Evolutionary conservation across 148 eudicot species (phyloP).

Genomic region (Camellia sinensis): DNA sequence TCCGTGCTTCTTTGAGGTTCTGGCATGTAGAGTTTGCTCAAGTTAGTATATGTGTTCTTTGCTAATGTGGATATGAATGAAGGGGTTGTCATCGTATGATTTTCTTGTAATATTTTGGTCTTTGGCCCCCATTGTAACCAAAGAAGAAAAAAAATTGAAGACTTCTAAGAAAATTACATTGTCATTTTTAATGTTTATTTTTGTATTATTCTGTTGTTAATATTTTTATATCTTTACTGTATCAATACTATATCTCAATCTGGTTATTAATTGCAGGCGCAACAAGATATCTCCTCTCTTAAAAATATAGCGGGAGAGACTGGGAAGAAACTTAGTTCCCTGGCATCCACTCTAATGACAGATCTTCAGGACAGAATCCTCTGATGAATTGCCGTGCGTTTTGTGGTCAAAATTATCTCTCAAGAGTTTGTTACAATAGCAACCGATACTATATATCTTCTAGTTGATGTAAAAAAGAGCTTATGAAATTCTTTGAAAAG

Average conservation of each 20-base stretch:
- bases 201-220: neutral
- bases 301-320: conserved; percentile 98
- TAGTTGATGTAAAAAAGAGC: conserved; percentile 29
- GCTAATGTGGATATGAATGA: too few relatives aligned
- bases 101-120: too few relatives aligned
- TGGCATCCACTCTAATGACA: conserved; percentile 63
- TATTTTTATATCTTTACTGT: neutral
- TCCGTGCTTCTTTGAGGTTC: too few relatives aligned
- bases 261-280: conserved; percentile 54
- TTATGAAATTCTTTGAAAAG: conserved; percentile 29
- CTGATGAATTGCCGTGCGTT: conserved; percentile 20
- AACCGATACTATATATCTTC: neutral
- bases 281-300: conserved; percentile 86
- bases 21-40: too few relatives aligned
- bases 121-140: too few relatives aligned
- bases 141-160: neutral
- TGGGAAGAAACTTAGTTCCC: conserved; percentile 78
- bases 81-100: too few relatives aligned
- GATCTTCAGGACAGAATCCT: conserved; percentile 90
- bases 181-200: neutral
- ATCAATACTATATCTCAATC: neutral
- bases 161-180: neutral
- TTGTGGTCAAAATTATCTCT: conserved; percentile 18
- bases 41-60: too few relatives aligned
- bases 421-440: conserved; percentile 26